A percentile compares a stretch with the other conserved stretches of the same genome.
These are phyloP conservation scores for Thymus quinquecostatus DNA, from an alignment of 257 asterid genomes.

Conservation along the genomic window DNA sequence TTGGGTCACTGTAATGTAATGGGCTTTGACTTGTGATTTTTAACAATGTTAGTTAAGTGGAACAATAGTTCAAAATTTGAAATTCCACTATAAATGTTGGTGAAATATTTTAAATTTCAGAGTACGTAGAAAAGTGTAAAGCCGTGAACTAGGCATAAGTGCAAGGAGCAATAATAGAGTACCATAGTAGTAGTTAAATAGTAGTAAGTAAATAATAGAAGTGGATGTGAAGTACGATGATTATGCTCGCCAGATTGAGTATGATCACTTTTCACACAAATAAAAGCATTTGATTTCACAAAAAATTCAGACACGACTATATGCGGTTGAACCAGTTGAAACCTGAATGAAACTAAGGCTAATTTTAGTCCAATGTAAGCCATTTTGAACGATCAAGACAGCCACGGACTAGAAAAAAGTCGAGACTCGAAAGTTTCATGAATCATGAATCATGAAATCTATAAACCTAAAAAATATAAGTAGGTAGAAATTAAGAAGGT, in stretches of 20 bases:
- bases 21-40: no score
- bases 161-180: background rate
- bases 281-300: background rate
- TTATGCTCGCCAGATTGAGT: background rate
- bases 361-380: no score
- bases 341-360: no score
- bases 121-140: background rate
- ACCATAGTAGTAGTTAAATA: background rate
- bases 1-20: no score
- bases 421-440: no score
- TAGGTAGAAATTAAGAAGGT: constrained; percentile 28
- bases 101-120: no score
- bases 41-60: no score
- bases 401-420: no score
- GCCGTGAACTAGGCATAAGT: background rate
- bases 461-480: constrained; percentile 2
- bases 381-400: no score
- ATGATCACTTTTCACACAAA: background rate
- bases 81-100: background rate
- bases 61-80: background rate
- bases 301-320: no score
- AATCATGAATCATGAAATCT: constrained; percentile 12
- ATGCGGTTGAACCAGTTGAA: no score
- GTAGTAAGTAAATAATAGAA: background rate
- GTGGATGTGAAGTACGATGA: background rate